Evolutionary conservation across 2,329 filamentous ascomycete genomes (phyloP).

Genomic region (Alternaria brassicae): DNA sequence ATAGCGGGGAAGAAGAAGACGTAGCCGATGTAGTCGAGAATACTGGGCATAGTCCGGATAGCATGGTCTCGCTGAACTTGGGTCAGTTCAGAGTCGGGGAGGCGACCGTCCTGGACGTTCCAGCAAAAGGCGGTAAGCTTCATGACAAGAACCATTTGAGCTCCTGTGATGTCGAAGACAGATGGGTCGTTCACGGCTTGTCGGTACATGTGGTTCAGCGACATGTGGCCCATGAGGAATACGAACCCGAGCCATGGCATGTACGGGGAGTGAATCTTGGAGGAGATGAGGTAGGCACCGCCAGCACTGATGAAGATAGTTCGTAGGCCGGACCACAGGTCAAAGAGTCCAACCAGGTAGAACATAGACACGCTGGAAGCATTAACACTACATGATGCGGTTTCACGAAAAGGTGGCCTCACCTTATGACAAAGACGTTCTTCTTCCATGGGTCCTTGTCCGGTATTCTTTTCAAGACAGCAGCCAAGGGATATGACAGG

Average conservation of each 20-base stretch:
- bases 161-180: constrained; percentile 82
- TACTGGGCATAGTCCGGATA: constrained; percentile 73
- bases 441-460: constrained; percentile 84
- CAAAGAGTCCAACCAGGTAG: constrained; percentile 91
- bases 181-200: constrained; percentile 73
- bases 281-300: constrained; percentile 82
- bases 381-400: constrained; percentile 9
- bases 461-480: constrained; percentile 85
- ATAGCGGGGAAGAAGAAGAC: constrained; percentile 94
- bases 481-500: constrained; percentile 90
- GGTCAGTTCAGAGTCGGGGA: constrained; percentile 80
- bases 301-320: constrained; percentile 81
- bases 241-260: constrained; percentile 98
- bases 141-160: constrained; percentile 99
- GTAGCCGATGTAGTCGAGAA: constrained; percentile 87
- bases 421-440: constrained; percentile 86
- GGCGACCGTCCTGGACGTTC: constrained; percentile 92
- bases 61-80: constrained; percentile 85
- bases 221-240: constrained; percentile 96
- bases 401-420: constrained; percentile 22
- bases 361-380: constrained; percentile 74
- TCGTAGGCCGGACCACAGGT: constrained; percentile 83
- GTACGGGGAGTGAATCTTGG: constrained; percentile 82
- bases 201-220: constrained; percentile 83
- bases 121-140: constrained; percentile 96